These are phyloP conservation scores for Cicer yamashitae DNA, from an alignment of 306 rosid genomes.

Conservation along the genomic window DNA sequence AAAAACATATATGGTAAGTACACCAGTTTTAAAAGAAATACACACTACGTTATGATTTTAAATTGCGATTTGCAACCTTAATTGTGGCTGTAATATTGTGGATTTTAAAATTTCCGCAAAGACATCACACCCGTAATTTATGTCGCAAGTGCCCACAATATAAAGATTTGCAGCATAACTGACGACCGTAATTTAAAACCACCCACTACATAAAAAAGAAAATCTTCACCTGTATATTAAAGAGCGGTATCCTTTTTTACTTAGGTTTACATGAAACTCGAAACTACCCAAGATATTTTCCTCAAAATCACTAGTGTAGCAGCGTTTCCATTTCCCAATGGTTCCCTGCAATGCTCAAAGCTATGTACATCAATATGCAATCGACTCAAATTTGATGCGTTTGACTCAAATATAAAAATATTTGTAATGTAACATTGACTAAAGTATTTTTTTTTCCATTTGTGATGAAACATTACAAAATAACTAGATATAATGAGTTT, in stretches of 20 bases:
- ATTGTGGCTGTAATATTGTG: no score
- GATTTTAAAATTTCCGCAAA: no score
- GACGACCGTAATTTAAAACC: no score
- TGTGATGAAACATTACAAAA: neutral
- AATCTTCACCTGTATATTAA: slow-evolving; percentile 55
- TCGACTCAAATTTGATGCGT: neutral
- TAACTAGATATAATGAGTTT: neutral
- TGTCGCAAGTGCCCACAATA: no score
- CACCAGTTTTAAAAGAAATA: neutral
- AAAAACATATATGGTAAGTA: no score
- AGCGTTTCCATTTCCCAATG: slow-evolving; percentile 39
- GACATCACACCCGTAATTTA: no score
- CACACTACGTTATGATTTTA: no score
- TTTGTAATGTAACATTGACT: neutral
- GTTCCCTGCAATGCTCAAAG: slow-evolving; percentile 39
- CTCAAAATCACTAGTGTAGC: neutral
- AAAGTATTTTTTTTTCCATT: neutral
- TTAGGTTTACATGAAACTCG: slow-evolving; percentile 52
- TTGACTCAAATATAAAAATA: neutral
- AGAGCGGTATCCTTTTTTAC: slow-evolving; percentile 51
- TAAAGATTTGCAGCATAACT: no score
- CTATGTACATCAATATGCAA: neutral
- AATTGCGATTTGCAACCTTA: no score
- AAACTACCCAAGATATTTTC: neutral
- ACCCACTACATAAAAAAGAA: neutral